Percentiles rank a stretch among this genome's conserved stretches.
Conservation (phyloP, 768 basidiomycete genomes). For the Amanita rubescens region DNA sequence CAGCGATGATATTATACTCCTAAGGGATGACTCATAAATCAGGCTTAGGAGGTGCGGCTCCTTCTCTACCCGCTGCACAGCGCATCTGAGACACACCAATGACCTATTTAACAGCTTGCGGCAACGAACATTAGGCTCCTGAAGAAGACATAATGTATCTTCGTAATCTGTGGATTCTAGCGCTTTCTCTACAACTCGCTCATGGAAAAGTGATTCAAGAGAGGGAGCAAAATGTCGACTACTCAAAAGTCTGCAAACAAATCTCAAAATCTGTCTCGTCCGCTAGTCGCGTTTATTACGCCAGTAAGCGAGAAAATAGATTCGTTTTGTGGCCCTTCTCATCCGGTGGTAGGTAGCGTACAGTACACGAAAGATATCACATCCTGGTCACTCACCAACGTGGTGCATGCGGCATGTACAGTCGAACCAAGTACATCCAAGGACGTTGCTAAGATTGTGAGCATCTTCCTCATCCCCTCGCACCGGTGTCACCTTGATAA, state of each 20-base stretch:
- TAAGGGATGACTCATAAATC: too few relatives aligned
- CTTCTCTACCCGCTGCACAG: too few relatives aligned
- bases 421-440: slow-evolving; percentile 50
- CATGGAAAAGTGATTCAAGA: too few relatives aligned
- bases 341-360: slow-evolving; percentile 12
- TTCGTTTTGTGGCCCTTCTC: neutral
- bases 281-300: slow-evolving; percentile 38
- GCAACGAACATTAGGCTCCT: too few relatives aligned
- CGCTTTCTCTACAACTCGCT: too few relatives aligned
- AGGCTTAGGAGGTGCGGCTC: too few relatives aligned
- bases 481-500: neutral
- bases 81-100: too few relatives aligned
- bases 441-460: slow-evolving; percentile 45
- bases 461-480: slow-evolving; percentile 10
- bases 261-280: slow-evolving; percentile 33
- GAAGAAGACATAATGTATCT: too few relatives aligned
- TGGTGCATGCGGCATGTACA: slow-evolving; percentile 38
- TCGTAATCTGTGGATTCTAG: too few relatives aligned
- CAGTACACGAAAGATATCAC: slow-evolving; percentile 34
- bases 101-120: too few relatives aligned
- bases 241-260: slow-evolving; percentile 16
- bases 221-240: neutral
- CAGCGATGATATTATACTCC: too few relatives aligned
- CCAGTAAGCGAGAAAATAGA: slow-evolving; percentile 18
- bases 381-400: slow-evolving; percentile 48